Evolutionary conservation across 2,329 filamentous ascomycete genomes (phyloP), one percentile per base, ranked within the genome.

Genomic region (Aspergillus felis): DNA sequence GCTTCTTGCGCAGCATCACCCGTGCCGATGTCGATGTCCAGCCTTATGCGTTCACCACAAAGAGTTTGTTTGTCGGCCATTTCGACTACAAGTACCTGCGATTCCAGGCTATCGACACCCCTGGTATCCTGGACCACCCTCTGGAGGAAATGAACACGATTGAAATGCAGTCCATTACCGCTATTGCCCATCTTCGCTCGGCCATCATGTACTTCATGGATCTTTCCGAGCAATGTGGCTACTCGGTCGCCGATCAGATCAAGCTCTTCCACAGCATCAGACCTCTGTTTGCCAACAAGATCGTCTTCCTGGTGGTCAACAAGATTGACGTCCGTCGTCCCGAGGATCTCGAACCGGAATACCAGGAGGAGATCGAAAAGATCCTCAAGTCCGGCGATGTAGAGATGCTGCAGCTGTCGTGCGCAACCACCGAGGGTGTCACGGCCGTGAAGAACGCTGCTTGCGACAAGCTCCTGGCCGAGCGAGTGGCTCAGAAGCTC

Each of bases 101-200:
- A 61, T 92, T 92, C 79, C 89, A 92, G 79, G 92, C 92, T 28
- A 97, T 99, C 67, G 94, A 99, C 78, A 99, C 94, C 10, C 93
- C 93, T n/a, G 94, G 94, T 82, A 96, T 99, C 66, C 81, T 99
- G 60, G 94, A 99, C 68, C 94, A 99, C 74, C 92, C 93, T 38
- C 85, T 99, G 8, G 94, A 97, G 78, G 94, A 97, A 80, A 99
- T 97, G 94, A 96, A 97, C 79, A 97, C 94, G 3, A 99, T 99
- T 72, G 94, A 99, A 78, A 97, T 97, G 91, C 94, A 97, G 81
- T 90, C 90, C 61, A 97, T 99, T 66, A 97, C 93, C 20, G 94
- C 95, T 10, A 96, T 99, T 79, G 94, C 94, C 53, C 95, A 99
- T 81, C 82, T 99, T 72, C 86, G 93, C 68, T 95, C 92, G 46